Percentiles rank a stretch among this genome's conserved stretches.
Evolutionary conservation across 768 basidiomycete genomes (phyloP).

Genomic region (Pleurotus cornucopiae): DNA sequence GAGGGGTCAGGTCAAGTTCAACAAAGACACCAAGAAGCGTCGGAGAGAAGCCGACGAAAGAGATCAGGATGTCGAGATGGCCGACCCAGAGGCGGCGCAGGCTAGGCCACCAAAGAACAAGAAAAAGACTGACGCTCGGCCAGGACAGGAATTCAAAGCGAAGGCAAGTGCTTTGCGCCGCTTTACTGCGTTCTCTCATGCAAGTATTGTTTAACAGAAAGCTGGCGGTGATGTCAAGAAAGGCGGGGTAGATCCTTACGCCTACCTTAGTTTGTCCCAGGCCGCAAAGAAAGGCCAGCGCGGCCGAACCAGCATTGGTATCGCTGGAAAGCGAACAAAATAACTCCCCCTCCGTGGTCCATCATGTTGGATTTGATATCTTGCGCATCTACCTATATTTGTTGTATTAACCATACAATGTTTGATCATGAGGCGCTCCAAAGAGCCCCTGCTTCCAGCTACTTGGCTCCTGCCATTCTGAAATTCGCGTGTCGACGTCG

Average conservation of each 20-base stretch:
- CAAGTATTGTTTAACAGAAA: constrained; percentile 49
- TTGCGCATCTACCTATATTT: constrained; percentile 6
- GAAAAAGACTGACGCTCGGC: constrained; percentile 40
- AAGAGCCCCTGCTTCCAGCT: constrained; percentile 70
- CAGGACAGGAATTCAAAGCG: constrained; percentile 92
- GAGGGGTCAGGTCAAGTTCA: constrained; percentile 87
- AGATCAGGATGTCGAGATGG: constrained; percentile 72
- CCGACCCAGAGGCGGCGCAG: constrained; percentile 51
- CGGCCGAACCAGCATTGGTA: constrained; percentile 40
- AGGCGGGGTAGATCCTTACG: constrained; percentile 85
- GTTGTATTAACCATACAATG: constrained; percentile 55
- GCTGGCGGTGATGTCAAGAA: constrained; percentile 94
- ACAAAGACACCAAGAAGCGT: constrained; percentile 95
- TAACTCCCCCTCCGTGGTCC: not conserved
- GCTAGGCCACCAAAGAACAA: constrained; percentile 48
- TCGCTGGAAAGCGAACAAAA: constrained; percentile 50
- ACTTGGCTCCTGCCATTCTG: constrained; percentile 55
- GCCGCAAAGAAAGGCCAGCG: constrained; percentile 64
- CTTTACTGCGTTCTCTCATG: not conserved
- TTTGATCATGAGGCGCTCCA: constrained; percentile 69
- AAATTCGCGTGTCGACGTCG: constrained; percentile 25
- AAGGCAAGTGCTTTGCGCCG: constrained; percentile 55
- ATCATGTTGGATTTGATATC: not conserved
- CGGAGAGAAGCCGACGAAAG: constrained; percentile 63
- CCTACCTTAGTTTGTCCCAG: constrained; percentile 82